A percentile compares a stretch with the other conserved stretches of the same genome.
phyloP scores from a whole-genome alignment of 208 protist species.

The Trypanosoma mega region DNA sequence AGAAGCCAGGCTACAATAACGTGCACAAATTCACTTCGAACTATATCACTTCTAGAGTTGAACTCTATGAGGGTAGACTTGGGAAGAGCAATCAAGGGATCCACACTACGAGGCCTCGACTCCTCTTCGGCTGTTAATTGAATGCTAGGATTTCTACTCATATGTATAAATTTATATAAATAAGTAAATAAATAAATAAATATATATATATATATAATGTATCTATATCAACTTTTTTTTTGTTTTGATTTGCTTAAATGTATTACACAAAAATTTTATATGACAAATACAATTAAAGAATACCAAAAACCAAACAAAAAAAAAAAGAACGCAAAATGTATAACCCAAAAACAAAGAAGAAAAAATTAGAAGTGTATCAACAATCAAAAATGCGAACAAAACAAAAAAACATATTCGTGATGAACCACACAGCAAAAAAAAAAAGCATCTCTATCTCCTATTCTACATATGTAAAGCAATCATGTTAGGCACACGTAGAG shows the following conservation, averaged over 20 bases:
- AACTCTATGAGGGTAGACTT: slow-evolving; percentile 45
- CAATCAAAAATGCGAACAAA: not conserved
- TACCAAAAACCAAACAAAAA: too few species aligned
- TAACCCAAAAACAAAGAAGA: not conserved
- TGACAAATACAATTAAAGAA: too few species aligned
- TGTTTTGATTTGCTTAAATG: too few species aligned
- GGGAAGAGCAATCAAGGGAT: slow-evolving; percentile 25
- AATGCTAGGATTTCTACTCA: not conserved
- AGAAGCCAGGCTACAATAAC: slow-evolving; percentile 73
- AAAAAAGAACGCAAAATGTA: too few species aligned
- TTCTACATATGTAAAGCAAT: too few species aligned
- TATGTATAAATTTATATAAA: not conserved
- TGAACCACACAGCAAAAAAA: not conserved
- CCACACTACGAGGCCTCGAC: not conserved
- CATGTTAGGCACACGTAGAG: not conserved
- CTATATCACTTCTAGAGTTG: slow-evolving; percentile 52
- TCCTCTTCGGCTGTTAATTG: not conserved
- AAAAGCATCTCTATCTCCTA: too few species aligned
- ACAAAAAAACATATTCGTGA: not conserved
- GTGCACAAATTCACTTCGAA: slow-evolving; percentile 68
- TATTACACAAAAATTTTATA: too few species aligned
- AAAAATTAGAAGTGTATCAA: not conserved
- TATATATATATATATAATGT: too few species aligned
- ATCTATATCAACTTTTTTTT: too few species aligned
- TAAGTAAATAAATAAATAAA: not conserved